Evolutionary conservation across 306 rosid species (phyloP), one percentile per base, ranked within the genome.

Genomic region (Trifolium pratense): DNA sequence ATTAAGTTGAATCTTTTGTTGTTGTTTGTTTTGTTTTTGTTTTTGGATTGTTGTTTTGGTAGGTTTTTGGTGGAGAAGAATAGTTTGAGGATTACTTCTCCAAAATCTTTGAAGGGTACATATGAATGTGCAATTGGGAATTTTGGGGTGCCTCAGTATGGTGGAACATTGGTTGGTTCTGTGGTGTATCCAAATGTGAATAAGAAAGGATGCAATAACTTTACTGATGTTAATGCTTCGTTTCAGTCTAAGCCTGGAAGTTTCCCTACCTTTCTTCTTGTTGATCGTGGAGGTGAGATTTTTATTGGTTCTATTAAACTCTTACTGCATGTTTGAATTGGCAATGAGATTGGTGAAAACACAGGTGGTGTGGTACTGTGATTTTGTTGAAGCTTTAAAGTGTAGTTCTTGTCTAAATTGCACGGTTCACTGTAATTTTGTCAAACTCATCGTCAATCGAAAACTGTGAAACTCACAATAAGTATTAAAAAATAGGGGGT

Each of bases 41-140:
- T 88, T 0, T 89, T 65, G 58, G 86, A 89, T 60, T 80, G 71
- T 79, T 82, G 91, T 80, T 49, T 81, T 8, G 93, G 90, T 1
- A 88, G 92, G 86, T 91, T 91, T 74, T 91, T 94, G 78, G 98
- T 94, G 69, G 98, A 94, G 90, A 94, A 94, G 92, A 94, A 88
- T 83, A 94, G 86, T 78, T 83, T 94, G 83, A 94, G 73, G 70
- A 81, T 94, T 43, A 89, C 83, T 20, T 81, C 91, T 13, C 96
- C 98, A 14, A 64, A 46, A 55, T 71, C 94, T 2, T 66, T 94
- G 81, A 88, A 73, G 72, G 94, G 94, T 64, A 37, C 67, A 0
- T 80, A 94, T 72, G 91, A 94, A 74, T 94, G 98, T 80, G 96
- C 98, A 7, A 94, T 94, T 78, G 98, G 98, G 53, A 94, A 91